A percentile compares a stretch with the other conserved stretches of the same genome.
These are phyloP conservation scores for Coemansia sp. DNA, from an alignment of 192 early-diverging fungal genomes.

Conservation along the genomic window DNA sequence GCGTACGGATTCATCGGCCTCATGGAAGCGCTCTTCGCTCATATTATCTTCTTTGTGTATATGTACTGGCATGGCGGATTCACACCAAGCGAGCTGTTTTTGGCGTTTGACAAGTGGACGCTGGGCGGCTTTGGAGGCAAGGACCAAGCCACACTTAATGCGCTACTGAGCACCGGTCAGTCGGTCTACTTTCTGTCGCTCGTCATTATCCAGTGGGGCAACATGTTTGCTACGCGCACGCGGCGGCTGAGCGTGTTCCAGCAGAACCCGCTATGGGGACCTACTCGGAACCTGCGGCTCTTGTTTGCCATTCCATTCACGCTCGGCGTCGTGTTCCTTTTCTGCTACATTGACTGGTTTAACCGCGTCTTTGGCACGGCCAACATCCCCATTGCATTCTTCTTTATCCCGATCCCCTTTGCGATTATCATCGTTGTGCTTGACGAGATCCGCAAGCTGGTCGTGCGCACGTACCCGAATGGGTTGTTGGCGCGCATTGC, in stretches of 20 bases:
- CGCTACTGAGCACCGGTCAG: constrained; percentile 57
- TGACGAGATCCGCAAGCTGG: constrained; percentile 63
- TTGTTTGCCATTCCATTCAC: constrained; percentile 37
- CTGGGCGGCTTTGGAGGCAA: constrained; percentile 51
- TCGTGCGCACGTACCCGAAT: constrained; percentile 40
- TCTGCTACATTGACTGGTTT: constrained; percentile 35
- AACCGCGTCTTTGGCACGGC: constrained; percentile 56
- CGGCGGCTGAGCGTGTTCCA: constrained; percentile 34
- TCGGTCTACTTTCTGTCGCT: constrained; percentile 60
- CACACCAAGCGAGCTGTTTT: constrained; percentile 36
- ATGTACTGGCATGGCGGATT: constrained; percentile 60
- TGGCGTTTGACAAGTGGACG: constrained; percentile 53
- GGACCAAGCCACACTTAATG: constrained; percentile 38
- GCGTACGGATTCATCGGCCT: constrained; percentile 74
- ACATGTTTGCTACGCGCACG: constrained; percentile 52
- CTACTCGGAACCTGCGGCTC: constrained; percentile 28
- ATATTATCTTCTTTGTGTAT: constrained; percentile 67
- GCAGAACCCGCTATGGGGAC: constrained; percentile 55
- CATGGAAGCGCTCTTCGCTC: constrained; percentile 62
- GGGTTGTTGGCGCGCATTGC: constrained; percentile 30
- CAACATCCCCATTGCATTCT: constrained; percentile 60
- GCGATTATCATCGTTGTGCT: constrained; percentile 54
- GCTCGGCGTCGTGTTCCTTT: constrained; percentile 25
- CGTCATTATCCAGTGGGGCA: constrained; percentile 52
- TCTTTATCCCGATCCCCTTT: constrained; percentile 61